Percentiles rank a stretch among this genome's conserved stretches.
Evolutionary conservation across 208 protist genomes (phyloP).

Genomic region (Trypanosomatidae sp.): DNA sequence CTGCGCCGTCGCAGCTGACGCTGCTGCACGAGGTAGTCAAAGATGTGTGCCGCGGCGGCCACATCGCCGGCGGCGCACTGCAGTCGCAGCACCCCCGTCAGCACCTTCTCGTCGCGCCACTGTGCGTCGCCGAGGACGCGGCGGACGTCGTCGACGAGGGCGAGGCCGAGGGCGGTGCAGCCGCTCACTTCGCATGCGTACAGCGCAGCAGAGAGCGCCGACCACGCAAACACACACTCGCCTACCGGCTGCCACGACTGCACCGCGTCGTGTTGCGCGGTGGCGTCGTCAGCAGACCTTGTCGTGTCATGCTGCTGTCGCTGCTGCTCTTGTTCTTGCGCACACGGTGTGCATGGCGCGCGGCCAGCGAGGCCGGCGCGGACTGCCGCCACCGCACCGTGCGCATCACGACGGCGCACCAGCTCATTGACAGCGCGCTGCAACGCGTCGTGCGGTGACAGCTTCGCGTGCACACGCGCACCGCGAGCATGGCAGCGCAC

Average conservation of each 20-base stretch:
- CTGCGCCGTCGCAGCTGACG: conserved; percentile 29
- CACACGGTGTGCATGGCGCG: no score
- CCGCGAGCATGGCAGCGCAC: no score
- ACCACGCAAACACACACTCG: conserved; percentile 1
- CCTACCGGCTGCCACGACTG: not conserved
- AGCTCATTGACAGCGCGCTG: no score
- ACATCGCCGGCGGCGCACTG: conserved; percentile 33
- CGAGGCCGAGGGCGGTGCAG: conserved; percentile 14
- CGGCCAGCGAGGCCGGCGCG: no score
- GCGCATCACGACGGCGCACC: no score
- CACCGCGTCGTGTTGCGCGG: not conserved
- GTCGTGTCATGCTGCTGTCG: no score
- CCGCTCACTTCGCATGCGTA: conserved; percentile 25
- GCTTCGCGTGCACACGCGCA: no score
- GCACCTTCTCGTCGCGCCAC: conserved; percentile 40
- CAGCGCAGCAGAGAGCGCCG: conserved; percentile 26
- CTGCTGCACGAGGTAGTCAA: conserved; percentile 33
- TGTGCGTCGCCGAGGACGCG: conserved; percentile 2
- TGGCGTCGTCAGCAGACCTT: no score
- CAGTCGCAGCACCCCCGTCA: conserved; percentile 42
- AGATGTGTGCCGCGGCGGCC: conserved; percentile 27
- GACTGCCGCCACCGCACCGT: no score
- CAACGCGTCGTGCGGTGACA: no score
- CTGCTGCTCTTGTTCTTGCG: no score
- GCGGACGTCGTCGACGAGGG: conserved; percentile 27